A percentile compares a stretch with the other conserved stretches of the same genome.
These are phyloP conservation scores for Fusarium sp. DNA, from an alignment of 2,329 filamentous ascomycete species.

Conservation along the genomic window DNA sequence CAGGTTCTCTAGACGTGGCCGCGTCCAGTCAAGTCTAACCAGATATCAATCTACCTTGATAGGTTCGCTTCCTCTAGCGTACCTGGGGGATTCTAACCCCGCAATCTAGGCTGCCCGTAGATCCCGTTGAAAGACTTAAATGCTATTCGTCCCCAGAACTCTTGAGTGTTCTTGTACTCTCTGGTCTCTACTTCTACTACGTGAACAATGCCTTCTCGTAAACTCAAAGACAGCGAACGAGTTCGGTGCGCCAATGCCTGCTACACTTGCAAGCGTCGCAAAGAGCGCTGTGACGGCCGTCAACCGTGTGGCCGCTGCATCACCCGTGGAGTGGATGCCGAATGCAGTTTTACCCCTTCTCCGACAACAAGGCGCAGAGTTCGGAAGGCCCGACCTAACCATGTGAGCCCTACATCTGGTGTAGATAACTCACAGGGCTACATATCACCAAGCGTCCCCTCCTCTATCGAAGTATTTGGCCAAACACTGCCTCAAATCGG, in stretches of 20 bases:
- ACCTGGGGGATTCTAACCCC: background rate
- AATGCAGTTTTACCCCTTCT: background rate
- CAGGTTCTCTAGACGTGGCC: background rate
- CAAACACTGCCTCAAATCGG: background rate
- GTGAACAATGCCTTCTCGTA: background rate
- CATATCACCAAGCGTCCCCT: background rate
- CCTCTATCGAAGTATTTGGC: background rate
- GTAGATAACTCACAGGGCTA: background rate
- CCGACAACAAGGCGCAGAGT: background rate
- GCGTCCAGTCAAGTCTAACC: background rate
- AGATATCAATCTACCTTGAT: background rate
- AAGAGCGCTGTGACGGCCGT: background rate
- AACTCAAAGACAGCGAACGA: background rate
- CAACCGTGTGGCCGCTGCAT: background rate
- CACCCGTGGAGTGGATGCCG: background rate
- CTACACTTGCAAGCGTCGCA: background rate
- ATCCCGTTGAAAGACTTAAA: background rate
- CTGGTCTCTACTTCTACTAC: background rate
- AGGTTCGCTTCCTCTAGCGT: background rate
- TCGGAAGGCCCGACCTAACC: background rate
- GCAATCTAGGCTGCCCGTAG: rapidly evolving
- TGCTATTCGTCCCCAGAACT: background rate
- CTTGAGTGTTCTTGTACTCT: background rate
- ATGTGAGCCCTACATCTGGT: too few relatives aligned
- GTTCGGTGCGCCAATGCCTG: background rate